Conservation (phyloP, 208 protist species). For the Trypanosoma lewisi region DNA sequence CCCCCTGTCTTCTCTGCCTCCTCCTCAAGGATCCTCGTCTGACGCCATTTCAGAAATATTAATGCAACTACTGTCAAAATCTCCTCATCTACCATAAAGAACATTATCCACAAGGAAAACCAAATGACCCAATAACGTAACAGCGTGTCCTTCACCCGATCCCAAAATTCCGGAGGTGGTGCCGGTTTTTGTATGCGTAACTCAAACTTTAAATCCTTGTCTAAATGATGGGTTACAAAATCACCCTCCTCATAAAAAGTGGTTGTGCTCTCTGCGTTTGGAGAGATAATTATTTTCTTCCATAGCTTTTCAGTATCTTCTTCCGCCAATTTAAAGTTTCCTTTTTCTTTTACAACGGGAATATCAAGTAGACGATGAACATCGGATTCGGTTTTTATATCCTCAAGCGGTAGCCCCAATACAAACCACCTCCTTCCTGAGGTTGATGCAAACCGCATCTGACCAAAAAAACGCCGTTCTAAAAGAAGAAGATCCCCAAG, state of each 20-base stretch:
- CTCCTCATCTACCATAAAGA: conserved; percentile 91
- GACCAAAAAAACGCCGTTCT: conserved; percentile 78
- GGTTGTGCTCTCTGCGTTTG: conserved; percentile 39
- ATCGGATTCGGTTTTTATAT: conserved; percentile 79
- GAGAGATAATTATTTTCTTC: conserved; percentile 64
- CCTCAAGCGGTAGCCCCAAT: conserved; percentile 65
- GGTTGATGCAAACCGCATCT: conserved; percentile 70
- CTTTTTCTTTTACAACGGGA: conserved; percentile 59
- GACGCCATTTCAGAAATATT: conserved; percentile 78
- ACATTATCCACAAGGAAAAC: conserved; percentile 84
- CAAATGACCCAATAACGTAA: conserved; percentile 88
- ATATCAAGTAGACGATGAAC: conserved; percentile 70
- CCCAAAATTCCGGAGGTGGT: conserved; percentile 67
- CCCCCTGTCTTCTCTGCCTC: conserved; percentile 80
- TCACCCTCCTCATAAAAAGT: conserved; percentile 59
- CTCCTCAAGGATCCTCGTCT: conserved; percentile 76
- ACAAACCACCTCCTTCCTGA: conserved; percentile 77
- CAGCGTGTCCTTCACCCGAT: conserved; percentile 69
- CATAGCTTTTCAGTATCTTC: conserved; percentile 67
- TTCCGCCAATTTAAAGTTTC: conserved; percentile 57
- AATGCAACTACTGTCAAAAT: conserved; percentile 82
- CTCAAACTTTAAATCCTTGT: conserved; percentile 49
- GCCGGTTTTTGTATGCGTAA: conserved; percentile 74
- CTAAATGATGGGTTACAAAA: conserved; percentile 26
- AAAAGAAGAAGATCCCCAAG: conserved; percentile 74